phyloP scores from a whole-genome alignment of 768 basidiomycete genomes.

The Termitomyces sp. region DNA sequence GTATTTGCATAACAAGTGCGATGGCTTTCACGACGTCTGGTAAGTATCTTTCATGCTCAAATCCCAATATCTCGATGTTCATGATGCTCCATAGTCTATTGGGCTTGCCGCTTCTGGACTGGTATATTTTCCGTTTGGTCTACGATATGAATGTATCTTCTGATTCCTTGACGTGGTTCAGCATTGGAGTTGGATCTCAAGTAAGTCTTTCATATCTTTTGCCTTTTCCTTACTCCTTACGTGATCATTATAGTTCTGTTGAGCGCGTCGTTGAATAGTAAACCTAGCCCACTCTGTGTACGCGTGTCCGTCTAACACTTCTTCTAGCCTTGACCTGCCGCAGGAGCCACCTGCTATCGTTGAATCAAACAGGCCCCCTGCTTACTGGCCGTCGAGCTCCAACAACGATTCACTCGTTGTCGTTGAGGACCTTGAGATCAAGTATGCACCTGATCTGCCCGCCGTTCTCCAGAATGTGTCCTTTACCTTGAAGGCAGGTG shows the following conservation, averaged over 20 bases:
- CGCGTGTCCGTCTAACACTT: not conserved
- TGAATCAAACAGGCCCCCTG: constrained; percentile 71
- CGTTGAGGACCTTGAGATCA: constrained; percentile 73
- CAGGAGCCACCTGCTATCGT: constrained; percentile 80
- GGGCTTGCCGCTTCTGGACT: constrained; percentile 49
- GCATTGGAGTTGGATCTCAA: constrained; percentile 72
- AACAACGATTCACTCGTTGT: constrained; percentile 50
- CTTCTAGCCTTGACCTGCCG: constrained; percentile 58
- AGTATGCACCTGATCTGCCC: constrained; percentile 82
- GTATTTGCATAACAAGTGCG: constrained; percentile 70
- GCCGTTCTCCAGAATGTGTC: constrained; percentile 72
- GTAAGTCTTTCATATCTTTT: constrained; percentile 32
- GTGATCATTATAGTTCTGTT: constrained; percentile 53
- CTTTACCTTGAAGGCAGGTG: constrained; percentile 64
- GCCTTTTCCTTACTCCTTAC: not conserved
- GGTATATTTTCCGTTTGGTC: constrained; percentile 13
- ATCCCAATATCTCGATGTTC: not conserved
- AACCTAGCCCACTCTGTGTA: constrained; percentile 5
- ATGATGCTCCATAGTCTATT: constrained; percentile 30
- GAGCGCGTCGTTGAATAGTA: constrained; percentile 88
- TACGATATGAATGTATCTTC: not conserved
- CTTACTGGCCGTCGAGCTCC: constrained; percentile 86
- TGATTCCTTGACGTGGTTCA: constrained; percentile 28
- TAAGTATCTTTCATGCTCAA: constrained; percentile 8
- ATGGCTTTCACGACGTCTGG: constrained; percentile 45